Base-by-base conservation (phyloP, 2,329 filamentous ascomycete genomes). In the Aureobasidium uvarum region DNA sequence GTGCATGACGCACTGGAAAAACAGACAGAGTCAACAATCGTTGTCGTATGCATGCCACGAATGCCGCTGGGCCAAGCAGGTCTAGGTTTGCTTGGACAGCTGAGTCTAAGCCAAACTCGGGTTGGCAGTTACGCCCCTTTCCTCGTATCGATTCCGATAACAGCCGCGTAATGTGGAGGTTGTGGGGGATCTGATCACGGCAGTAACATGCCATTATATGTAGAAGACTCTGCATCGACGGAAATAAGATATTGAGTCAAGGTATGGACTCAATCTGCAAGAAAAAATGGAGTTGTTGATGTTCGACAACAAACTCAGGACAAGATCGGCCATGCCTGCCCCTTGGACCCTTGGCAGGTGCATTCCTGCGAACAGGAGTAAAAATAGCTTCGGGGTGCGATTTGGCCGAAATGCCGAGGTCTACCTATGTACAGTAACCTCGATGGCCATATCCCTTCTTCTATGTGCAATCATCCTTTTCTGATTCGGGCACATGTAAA, bases 41-140 rank as follows among this genome's bases (percentile, higher is more conserved):
- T 60, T 46, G 41, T 36, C 56, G 41, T 60, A 60, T 33, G 41
- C 56, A 60, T 60, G 56, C 56, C 56, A 60, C 56, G 56, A 33
- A 48, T 7, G 39, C 43, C 41, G 39, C 6, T 20, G 28, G 28
- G 20, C 39, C 31, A 46, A 39, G 28, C 39, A 56, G 23, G 23
- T 31, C 38, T 41, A 41, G 52, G 54, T 58, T 58, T 60, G 33
- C 56, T 60, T 60, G 43, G 56, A 60, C 39, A 48, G 56, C 5
- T 36, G 10, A 18, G 13, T 41, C 56, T 60, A 60, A n/a, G 18
- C 56, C 43, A 14, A 33, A 60, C 25, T 38, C 48, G 41, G 56
- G 43, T 46, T 60, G 28, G 56, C 43, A 46, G 41, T 13, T 41
- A n/a, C 56, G 56, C 41, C 56, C 56, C 56, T 48, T 36, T 38